These are phyloP conservation scores for Pichiaceae sp. DNA, from an alignment of 1,139 yeast genomes.

Conservation along the genomic window DNA sequence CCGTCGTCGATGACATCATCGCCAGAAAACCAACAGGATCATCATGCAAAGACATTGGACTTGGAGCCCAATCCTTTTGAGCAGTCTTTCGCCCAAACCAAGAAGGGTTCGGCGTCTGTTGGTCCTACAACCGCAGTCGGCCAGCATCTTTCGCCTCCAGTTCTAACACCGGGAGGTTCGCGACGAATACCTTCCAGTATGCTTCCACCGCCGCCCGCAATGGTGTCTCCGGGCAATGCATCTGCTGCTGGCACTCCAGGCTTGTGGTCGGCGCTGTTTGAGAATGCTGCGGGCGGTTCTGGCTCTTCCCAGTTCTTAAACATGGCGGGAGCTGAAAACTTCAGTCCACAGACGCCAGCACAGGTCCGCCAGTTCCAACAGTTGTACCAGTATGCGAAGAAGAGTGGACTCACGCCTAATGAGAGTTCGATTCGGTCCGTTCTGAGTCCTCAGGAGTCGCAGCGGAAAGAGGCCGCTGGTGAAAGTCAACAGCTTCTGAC, in stretches of 20 bases:
- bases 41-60: conserved; percentile 20
- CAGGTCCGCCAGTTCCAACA: conserved; percentile 11
- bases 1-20: no score
- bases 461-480: background rate
- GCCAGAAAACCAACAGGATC: no score
- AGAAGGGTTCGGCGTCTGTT: conserved; percentile 3
- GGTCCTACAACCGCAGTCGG: conserved; percentile 1
- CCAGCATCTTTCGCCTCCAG: conserved; percentile 34
- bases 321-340: background rate
- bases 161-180: conserved; percentile 46
- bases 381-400: conserved; percentile 19
- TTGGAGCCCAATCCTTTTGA: conserved; percentile 95
- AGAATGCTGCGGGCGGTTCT: conserved; percentile 26
- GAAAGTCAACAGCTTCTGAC: background rate
- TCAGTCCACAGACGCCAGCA: background rate
- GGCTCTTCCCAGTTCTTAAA: conserved; percentile 2
- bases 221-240: conserved; percentile 25
- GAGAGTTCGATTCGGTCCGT: conserved; percentile 46
- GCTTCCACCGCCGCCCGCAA: conserved; percentile 40
- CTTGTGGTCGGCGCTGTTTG: conserved; percentile 37
- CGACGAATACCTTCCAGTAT: conserved; percentile 27
- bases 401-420: conserved; percentile 63
- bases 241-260: conserved; percentile 44
- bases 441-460: conserved; percentile 7
- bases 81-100: conserved; percentile 72